Base-by-base conservation (phyloP, 352 stramenopile genomes). In the Thalassiosira sp. region DNA sequence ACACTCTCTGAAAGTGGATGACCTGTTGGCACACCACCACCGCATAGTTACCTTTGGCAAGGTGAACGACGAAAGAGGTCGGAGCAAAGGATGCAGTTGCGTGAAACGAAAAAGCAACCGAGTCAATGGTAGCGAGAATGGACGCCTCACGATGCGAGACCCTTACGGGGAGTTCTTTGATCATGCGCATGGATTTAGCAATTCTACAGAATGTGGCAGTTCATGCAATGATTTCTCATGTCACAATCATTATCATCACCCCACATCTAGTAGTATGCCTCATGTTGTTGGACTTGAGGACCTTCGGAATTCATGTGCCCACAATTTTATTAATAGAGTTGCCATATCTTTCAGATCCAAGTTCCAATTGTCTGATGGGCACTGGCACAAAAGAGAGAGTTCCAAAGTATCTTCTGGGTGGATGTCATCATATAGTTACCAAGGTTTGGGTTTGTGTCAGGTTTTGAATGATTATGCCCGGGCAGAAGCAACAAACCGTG, bases 131-230 rank as follows among this genome's bases (percentile, higher is more conserved):
- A 20, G 56, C 24, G 27, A 58, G 6, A 71, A 67, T 31, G 60
- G 57, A 28, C 61, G 49, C 31, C 60, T 75, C 18, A 72, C 35
- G 22, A 63, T 68, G 35, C 72, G 87, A 52, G 86, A 89, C 49
- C 79, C 80, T 6, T 93, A 90, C 59, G 53, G 65, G 45, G 87
- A 93, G 59, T 93, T 91, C 58, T 91, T 93, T 87, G 81, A 91
- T 87, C 84, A 91, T 75, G 53, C 52, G 33, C 73, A 77, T 25
- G 35, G 42, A 11, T 18, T 40, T 61, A 31, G 16, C 3, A 43
- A 52, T 20, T 48, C 58, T 40, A 42, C 48, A 35, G 60, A 74
- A 63, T 82, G 74, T 56, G 74, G 74, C 27, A 72, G 43, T 49
- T 74, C 33, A 40, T 59, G n/a, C 28, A 72, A 59, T 61, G 49